A percentile compares a stretch with the other conserved stretches of the same genome.
phyloP scores from a whole-genome alignment of 306 rosid species.

The Rubus idaeus region DNA sequence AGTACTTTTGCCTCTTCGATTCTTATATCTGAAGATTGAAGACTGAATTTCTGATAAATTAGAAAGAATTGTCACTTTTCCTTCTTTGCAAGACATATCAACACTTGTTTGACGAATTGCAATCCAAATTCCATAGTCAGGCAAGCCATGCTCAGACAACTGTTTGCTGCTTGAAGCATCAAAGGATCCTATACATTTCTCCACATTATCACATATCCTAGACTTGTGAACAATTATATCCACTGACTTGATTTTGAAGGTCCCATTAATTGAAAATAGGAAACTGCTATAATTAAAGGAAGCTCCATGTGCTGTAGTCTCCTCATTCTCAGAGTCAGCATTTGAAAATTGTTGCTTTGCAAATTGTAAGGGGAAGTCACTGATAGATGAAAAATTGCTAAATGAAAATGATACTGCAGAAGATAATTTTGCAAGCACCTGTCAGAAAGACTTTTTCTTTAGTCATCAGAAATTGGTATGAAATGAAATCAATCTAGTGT shows the following conservation, averaged over 20 bases:
- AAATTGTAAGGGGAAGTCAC: slow-evolving; percentile 37
- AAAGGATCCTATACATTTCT: slow-evolving; percentile 27
- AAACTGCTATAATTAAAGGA: slow-evolving; percentile 34
- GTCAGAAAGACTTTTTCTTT: slow-evolving; percentile 35
- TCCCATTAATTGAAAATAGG: slow-evolving; percentile 41
- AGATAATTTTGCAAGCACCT: slow-evolving; percentile 59
- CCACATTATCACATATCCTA: slow-evolving; percentile 43
- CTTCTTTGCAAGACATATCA: slow-evolving; percentile 56
- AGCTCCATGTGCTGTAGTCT: slow-evolving; percentile 27
- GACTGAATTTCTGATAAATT: slow-evolving; percentile 52
- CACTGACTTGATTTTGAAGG: slow-evolving; percentile 49
- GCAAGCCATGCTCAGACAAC: slow-evolving; percentile 44
- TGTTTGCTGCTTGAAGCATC: slow-evolving; percentile 36
- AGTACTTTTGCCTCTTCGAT: slow-evolving; percentile 34
- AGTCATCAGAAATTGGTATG: slow-evolving; percentile 32
- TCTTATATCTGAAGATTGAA: slow-evolving; percentile 49
- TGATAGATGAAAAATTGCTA: slow-evolving; percentile 35
- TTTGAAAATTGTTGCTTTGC: slow-evolving; percentile 37
- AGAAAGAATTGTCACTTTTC: slow-evolving; percentile 46
- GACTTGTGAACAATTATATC: slow-evolving; percentile 65
- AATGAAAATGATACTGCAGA: slow-evolving; percentile 45
- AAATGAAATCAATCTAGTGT: slow-evolving; percentile 3
- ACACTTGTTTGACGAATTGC: slow-evolving; percentile 53
- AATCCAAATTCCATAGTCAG: slow-evolving; percentile 74
- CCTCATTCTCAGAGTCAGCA: slow-evolving; percentile 39